Evolutionary conservation across 768 basidiomycete species (phyloP).

Genomic region (Paxillus ammoniavirescens): DNA sequence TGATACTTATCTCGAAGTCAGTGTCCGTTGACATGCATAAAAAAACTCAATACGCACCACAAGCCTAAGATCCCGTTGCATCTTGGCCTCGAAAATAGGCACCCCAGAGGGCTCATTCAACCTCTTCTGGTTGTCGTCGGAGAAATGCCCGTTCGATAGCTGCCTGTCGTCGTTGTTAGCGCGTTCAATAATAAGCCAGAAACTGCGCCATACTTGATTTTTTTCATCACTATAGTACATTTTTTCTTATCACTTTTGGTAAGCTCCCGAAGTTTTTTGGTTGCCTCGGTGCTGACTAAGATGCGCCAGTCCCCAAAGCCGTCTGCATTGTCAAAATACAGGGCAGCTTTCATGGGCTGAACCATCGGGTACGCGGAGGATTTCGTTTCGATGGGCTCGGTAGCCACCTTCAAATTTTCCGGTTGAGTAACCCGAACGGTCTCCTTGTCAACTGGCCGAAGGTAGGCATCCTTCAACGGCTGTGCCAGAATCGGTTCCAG

Average conservation of each 20-base stretch:
- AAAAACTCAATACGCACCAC: constrained; percentile 37
- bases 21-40: not conserved
- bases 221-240: constrained; percentile 60
- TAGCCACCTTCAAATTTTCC: not conserved
- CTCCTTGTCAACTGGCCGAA: not conserved
- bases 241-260: constrained; percentile 43
- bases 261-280: constrained; percentile 46
- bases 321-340: constrained; percentile 56
- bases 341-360: constrained; percentile 58
- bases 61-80: constrained; percentile 51
- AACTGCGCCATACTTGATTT: constrained; percentile 52
- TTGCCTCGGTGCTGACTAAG: constrained; percentile 50
- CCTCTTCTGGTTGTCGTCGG: constrained; percentile 63
- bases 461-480: constrained; percentile 10
- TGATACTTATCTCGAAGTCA: constrained; percentile 39
- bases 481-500: constrained; percentile 11
- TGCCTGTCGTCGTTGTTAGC: constrained; percentile 40
- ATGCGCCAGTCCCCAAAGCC: constrained; percentile 68
- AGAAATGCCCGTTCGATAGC: constrained; percentile 68
- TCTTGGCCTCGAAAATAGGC: constrained; percentile 69
- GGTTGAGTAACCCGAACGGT: not conserved
- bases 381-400: constrained; percentile 3
- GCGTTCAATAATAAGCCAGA: not conserved
- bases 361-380: constrained; percentile 42
- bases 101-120: constrained; percentile 47